Base-by-base conservation (phyloP, 2,329 filamentous ascomycete genomes). In the Neurospora crassa region DNA sequence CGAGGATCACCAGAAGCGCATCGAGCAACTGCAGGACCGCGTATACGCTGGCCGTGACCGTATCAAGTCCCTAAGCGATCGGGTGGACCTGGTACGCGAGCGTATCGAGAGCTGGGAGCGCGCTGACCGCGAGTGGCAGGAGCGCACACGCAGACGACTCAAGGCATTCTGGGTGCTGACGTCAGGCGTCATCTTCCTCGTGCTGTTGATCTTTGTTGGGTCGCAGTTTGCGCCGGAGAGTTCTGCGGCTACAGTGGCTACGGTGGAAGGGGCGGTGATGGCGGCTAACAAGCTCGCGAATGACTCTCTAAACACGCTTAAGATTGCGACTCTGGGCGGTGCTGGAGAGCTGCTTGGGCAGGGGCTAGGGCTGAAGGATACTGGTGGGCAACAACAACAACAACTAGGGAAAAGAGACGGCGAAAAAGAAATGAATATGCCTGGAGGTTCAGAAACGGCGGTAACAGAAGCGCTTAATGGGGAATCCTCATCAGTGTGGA, bases 91-190 rank as follows among this genome's bases (percentile, higher is more conserved):
- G 16, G 90, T 92, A 14, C 85, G 88, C 68, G 81, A 85, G 70
- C 84, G 88, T 8, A 88, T 94, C 16, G 90, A 92, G 77, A 82
- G 83, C 40, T 92, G 91, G 86, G 90, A 92, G 78, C 84, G 83
- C 71, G 85, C 87, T 1, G 91, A 94, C 79, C 84, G 82, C 68
- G 87, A 89, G 76, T 91, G 90, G 84, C 88, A 92, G 80, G 89
- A 91, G 76, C 88, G 84, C 76, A 91, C 89, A n/a, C 83, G 88
- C 73, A 84, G 82, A 77, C 85, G 89, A 68, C 81, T 92, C 73
- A 88, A 86, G 74, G 84, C 87, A 24, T 81, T 91, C 67, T 92
- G 90, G 89, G 84, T 88, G 47, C 83, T 89, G 73, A 86, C 86
- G 72, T 86, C 82, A 29, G 78, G 83, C 10, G 72, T 85, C 42